phyloP scores from a whole-genome alignment of 2,329 filamentous ascomycete species.

The Blumeria graminis region DNA sequence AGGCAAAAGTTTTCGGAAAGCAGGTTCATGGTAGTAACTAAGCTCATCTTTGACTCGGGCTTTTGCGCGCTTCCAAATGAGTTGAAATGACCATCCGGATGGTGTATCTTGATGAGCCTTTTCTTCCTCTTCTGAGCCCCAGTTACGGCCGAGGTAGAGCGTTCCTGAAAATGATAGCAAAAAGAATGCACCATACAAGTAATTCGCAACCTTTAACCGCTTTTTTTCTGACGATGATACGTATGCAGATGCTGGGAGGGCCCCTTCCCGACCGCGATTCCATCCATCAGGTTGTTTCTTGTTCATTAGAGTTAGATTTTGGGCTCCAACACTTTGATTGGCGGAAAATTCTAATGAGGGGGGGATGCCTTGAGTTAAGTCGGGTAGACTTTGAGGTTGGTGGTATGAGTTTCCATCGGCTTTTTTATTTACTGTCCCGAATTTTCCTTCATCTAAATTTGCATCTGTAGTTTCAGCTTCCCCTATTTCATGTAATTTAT shows the following conservation, averaged over 20 bases:
- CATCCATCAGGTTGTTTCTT: slow-evolving; percentile 15
- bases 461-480: not conserved
- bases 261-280: slow-evolving; percentile 29
- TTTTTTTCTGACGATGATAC: slow-evolving; percentile 75
- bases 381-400: slow-evolving; percentile 43
- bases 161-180: slow-evolving; percentile 25
- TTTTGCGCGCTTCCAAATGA: slow-evolving; percentile 62
- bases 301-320: slow-evolving; percentile 25
- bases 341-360: slow-evolving; percentile 70
- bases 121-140: slow-evolving; percentile 54
- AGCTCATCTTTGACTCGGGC: slow-evolving; percentile 53
- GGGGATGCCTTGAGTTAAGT: slow-evolving; percentile 83
- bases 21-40: slow-evolving; percentile 86
- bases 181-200: slow-evolving; percentile 39
- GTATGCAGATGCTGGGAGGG: slow-evolving; percentile 58
- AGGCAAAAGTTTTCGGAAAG: slow-evolving; percentile 79
- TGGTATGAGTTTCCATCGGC: slow-evolving; percentile 15
- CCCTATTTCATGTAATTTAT: slow-evolving; percentile 5
- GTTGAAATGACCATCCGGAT: slow-evolving; percentile 49
- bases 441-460: slow-evolving; percentile 4
- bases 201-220: slow-evolving; percentile 51
- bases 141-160: slow-evolving; percentile 66
- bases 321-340: slow-evolving; percentile 16
- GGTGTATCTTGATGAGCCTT: slow-evolving; percentile 43
- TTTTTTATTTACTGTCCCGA: slow-evolving; percentile 8